These are phyloP conservation scores for Huntiella moniliformis DNA, from an alignment of 2,329 filamentous ascomycete genomes.

Conservation along the genomic window DNA sequence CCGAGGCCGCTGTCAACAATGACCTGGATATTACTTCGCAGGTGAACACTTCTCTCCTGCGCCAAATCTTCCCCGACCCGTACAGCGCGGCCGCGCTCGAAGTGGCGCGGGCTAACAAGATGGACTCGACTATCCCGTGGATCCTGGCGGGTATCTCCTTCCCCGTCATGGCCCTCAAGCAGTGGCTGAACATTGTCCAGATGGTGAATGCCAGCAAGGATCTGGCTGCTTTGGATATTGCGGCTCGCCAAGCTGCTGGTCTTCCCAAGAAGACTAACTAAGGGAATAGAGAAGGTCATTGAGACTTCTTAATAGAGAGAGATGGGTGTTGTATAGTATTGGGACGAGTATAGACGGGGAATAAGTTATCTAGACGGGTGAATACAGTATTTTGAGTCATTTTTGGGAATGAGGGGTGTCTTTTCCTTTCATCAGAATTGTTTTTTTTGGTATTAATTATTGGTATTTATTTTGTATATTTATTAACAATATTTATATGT, in stretches of 20 bases:
- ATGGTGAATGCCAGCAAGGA: constrained; percentile 82
- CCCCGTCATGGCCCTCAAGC: constrained; percentile 80
- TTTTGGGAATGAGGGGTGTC: too few relatives aligned
- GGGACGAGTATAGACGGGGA: too few relatives aligned
- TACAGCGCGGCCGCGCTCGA: constrained; percentile 88
- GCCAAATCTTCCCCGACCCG: constrained; percentile 66
- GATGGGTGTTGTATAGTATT: too few relatives aligned
- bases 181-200: constrained; percentile 85
- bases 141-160: constrained; percentile 62
- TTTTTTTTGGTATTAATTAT: neutral
- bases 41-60: constrained; percentile 48
- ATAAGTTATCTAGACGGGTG: too few relatives aligned
- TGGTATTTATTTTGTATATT: constrained; percentile 3
- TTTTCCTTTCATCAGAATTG: too few relatives aligned
- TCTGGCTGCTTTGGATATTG: constrained; percentile 78
- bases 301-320: too few relatives aligned
- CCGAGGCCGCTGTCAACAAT: constrained; percentile 16
- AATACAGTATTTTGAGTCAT: too few relatives aligned
- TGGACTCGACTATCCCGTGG: constrained; percentile 49
- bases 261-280: constrained; percentile 28
- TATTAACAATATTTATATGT: too few relatives aligned
- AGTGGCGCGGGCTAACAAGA: constrained; percentile 84
- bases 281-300: neutral
- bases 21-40: constrained; percentile 47
- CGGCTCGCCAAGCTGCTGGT: constrained; percentile 36